Base-by-base conservation (phyloP, 768 basidiomycete species). In the Suillus discolor region DNA sequence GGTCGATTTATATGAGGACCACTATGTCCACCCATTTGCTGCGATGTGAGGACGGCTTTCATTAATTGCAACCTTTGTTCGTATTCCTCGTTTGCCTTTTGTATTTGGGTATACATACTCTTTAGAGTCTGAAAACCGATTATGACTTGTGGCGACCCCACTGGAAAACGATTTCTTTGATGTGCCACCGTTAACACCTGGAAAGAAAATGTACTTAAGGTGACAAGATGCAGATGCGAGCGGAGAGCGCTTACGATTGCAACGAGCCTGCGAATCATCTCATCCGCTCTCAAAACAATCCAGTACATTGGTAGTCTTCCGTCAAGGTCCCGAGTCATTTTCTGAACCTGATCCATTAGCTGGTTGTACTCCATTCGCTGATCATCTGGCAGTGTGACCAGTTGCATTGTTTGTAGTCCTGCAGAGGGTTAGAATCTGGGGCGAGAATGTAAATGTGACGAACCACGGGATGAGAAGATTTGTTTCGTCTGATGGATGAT, bases 311-410 rank as follows among this genome's bases (percentile, higher is more conserved):
- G 79, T 18, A 92, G 75, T 68, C 81, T 86, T 42, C 64, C 54
- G 4, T 91, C 86, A 28, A 89, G 74, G 0, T 89, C 87, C 15
- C 57, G 54, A 47, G 80, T 79, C 60, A 79, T 71, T 60, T 81
- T 84, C 71, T 73, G 73, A 18, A 87, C 71, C 42, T 83, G 79
- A 59, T 89, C 87, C 36, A 91, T 77, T 6, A 83, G 49, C 28
- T 72, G 70, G 62, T 80, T 83, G 68, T 84, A 91, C 62, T 87
- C 87, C 51, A 78, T 65, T 53, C 85, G 81, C 65, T 87, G 87
- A 2, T 87, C 85, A 11, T 82, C 78, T 6, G 87, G 80, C 34
- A 91, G 70, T 20, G 82, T 80, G 20, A 79, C 71, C 9, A 69
- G 57, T 11, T 70, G 61, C 72, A 82, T 79, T 54, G 69, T 72